A percentile compares a stretch with the other conserved stretches of the same genome.
These are phyloP conservation scores for Coemansia guatemalensis DNA, from an alignment of 192 early-diverging fungal genomes.

Conservation along the genomic window DNA sequence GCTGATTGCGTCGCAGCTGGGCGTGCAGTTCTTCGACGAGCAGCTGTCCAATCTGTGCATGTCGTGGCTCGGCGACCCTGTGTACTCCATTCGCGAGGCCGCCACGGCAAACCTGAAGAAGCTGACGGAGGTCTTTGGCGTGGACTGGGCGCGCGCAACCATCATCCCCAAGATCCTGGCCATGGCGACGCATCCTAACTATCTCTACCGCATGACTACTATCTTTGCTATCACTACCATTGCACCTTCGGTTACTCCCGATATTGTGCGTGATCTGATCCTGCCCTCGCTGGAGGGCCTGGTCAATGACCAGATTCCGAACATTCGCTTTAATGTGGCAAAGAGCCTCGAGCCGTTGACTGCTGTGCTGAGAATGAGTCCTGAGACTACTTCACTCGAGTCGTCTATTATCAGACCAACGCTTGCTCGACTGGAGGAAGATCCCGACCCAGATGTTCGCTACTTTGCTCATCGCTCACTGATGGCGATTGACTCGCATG, in stretches of 20 bases:
- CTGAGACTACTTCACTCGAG: conserved; percentile 62
- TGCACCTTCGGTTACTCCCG: conserved; percentile 79
- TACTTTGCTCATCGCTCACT: conserved; percentile 86
- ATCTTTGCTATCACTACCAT: conserved; percentile 95
- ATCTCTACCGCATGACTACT: conserved; percentile 98
- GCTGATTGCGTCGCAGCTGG: conserved; percentile 92
- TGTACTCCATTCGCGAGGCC: conserved; percentile 97
- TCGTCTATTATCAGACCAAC: conserved; percentile 75
- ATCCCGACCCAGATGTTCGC: conserved; percentile 91
- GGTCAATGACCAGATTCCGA: conserved; percentile 93
- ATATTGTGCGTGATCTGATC: conserved; percentile 86
- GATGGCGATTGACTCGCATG: conserved; percentile 15
- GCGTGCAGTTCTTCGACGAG: conserved; percentile 96
- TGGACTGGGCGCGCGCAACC: conserved; percentile 92
- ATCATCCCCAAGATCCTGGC: conserved; percentile 94
- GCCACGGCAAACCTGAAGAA: conserved; percentile 93
- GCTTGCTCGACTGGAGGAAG: conserved; percentile 81
- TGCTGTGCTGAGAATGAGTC: conserved; percentile 67
- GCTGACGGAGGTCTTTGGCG: conserved; percentile 97
- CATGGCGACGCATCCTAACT: conserved; percentile 89
- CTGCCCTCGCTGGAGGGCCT: conserved; percentile 84
- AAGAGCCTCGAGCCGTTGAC: conserved; percentile 89
- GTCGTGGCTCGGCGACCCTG: conserved; percentile 97
- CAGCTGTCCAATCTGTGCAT: conserved; percentile 93
- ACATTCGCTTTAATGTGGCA: conserved; percentile 99